Percentiles rank a stretch among this genome's conserved stretches.
Conservation (phyloP, 2,329 filamentous ascomycete genomes). For the Didymella lethalis region DNA sequence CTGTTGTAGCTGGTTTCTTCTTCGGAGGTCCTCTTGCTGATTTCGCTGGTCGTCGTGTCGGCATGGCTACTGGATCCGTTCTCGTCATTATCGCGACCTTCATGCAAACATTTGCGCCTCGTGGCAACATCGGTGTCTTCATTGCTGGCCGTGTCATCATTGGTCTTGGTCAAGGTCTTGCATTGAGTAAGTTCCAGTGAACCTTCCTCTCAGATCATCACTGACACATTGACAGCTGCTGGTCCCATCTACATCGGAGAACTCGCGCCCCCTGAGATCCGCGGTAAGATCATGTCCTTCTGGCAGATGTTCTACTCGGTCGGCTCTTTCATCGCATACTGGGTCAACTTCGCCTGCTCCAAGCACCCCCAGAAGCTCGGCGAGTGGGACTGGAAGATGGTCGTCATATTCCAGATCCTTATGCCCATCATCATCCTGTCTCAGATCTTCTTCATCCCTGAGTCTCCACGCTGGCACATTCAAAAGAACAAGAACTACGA, state of each 20-base stretch:
- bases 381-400: conserved; percentile 77
- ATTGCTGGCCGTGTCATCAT: conserved; percentile 74
- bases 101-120: conserved; percentile 71
- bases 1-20: conserved; percentile 75
- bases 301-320: conserved; percentile 74
- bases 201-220: not conserved
- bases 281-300: conserved; percentile 73
- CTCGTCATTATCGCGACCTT: conserved; percentile 73
- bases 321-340: conserved; percentile 68
- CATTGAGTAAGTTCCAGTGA: conserved; percentile 58
- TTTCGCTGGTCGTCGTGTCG: conserved; percentile 67
- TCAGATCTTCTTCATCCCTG: conserved; percentile 69
- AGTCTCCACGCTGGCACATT: conserved; percentile 73
- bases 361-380: conserved; percentile 65
- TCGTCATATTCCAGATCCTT: conserved; percentile 76
- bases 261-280: conserved; percentile 68
- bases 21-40: conserved; percentile 71
- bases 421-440: conserved; percentile 68
- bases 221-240: conserved; percentile 56
- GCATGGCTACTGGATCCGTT: conserved; percentile 70
- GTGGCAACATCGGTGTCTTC: conserved; percentile 67
- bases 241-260: conserved; percentile 77
- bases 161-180: conserved; percentile 74
- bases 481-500: conserved; percentile 68
- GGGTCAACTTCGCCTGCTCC: conserved; percentile 70